Base-by-base conservation (phyloP, 108 stramenopile species). In the Nitzschia sp. region DNA sequence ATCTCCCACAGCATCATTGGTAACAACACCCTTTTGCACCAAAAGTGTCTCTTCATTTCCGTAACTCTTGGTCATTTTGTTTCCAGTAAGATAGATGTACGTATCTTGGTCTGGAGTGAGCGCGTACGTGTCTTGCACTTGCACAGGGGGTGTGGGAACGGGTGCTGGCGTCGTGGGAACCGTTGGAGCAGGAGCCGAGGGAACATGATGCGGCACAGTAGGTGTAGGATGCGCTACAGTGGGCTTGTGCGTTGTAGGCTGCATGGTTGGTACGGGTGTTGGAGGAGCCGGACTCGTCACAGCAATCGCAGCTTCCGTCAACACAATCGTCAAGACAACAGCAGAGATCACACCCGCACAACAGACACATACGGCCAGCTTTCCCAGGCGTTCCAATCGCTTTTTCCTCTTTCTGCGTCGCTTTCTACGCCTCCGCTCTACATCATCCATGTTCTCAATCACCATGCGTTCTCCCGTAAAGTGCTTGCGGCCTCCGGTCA, bases 391-490 rank as follows among this genome's bases (percentile, higher is more conserved):
- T 38, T 62, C 61, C 1, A 62, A 42, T 44, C 61, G 61, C 10
- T 62, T 62, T 25, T 46, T 43, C 10, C 61, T 41, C 61, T 25
- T 62, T 24, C 61, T 43, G 10, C 40, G 37, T 22, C 61, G 42
- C 61, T 62, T 62, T 44, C 40, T 41, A 21, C 61, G 61, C 24
- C 43, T 62, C 5, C 61, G 61, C 43, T 62, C 61, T 10, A 62
- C 61, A 10, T 62, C 61, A 42, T 62, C 61, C 61, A 62, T 62
- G 22, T 62, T 62, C 61, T 62, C 61, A 21, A 62, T 62, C 17
- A 62, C 61, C 61, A 62, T 22, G 22, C 17, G 43, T 43, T 62
- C 43, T 24, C 61, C 61, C 15, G 61, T 43, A 46, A 62, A 62
- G 19, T 43, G n/a, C 21, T 46, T n/a, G 10, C 43, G 61, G 9